Conservation (phyloP, 305 asterid species). For the Rubia tinctorum region DNA sequence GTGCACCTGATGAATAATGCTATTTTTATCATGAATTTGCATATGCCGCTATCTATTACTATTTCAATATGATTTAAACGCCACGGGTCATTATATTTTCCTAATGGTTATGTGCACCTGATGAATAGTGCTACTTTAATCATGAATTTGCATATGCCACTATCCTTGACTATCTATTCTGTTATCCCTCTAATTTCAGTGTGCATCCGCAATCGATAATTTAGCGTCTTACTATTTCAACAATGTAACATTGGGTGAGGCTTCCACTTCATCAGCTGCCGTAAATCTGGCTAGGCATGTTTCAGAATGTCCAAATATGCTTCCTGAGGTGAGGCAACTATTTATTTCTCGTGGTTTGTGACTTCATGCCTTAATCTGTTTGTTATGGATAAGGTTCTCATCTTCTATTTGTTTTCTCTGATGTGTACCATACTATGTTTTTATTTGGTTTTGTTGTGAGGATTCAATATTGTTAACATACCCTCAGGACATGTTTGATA, state of each 20-base stretch:
- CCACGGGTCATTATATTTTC: slow-evolving; percentile 2
- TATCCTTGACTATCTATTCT: slow-evolving; percentile 19
- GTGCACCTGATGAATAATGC: not conserved
- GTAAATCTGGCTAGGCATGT: slow-evolving; percentile 77
- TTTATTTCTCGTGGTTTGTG: slow-evolving; percentile 8
- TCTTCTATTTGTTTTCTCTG: not conserved
- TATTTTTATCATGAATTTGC: slow-evolving; percentile 23
- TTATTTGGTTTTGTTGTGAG: not conserved
- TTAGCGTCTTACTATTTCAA: slow-evolving; percentile 88
- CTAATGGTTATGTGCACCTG: not conserved
- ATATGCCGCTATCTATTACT: slow-evolving; percentile 50
- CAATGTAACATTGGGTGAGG: slow-evolving; percentile 76
- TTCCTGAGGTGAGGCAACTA: slow-evolving; percentile 67
- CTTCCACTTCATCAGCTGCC: slow-evolving; percentile 70
- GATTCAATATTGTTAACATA: not conserved
- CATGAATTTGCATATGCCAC: slow-evolving; percentile 55
- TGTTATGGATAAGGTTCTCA: not conserved
- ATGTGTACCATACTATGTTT: not conserved
- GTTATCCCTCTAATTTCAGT: slow-evolving; percentile 40
- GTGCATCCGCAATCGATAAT: slow-evolving; percentile 88
- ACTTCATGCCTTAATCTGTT: not conserved
- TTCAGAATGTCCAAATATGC: slow-evolving; percentile 75
- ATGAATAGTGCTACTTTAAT: not conserved
- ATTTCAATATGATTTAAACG: not conserved
- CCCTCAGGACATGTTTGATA: not conserved